phyloP scores from a whole-genome alignment of 306 rosid genomes.

The Cicer chorassanicum region DNA sequence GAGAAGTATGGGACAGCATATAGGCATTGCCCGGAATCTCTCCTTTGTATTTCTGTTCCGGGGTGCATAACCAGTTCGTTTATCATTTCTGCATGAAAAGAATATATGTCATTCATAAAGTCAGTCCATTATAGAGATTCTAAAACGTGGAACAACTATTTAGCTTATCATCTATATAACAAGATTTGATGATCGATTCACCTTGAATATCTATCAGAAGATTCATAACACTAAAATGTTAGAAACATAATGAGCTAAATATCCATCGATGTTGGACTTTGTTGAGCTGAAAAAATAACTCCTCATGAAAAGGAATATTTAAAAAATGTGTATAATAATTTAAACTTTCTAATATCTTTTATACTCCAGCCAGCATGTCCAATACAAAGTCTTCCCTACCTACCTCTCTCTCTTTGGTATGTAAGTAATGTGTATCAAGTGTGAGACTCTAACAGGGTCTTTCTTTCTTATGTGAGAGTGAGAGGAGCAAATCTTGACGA shows the following conservation, averaged over 20 bases:
- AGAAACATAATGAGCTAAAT: conserved; percentile 38
- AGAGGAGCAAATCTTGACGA: background rate
- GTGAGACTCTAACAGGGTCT: background rate
- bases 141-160: conserved; percentile 29
- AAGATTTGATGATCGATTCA: conserved; percentile 31
- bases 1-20: conserved; percentile 88
- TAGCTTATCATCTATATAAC: conserved; percentile 28
- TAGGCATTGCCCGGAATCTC: conserved; percentile 92
- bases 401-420: background rate
- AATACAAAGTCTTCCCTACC: conserved; percentile 4
- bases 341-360: conserved; percentile 4
- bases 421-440: background rate
- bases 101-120: conserved; percentile 39
- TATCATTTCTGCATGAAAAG: conserved; percentile 68
- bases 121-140: conserved; percentile 34
- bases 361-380: conserved; percentile 22
- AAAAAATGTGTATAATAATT: conserved; percentile 9
- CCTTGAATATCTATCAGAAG: conserved; percentile 11
- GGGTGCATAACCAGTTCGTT: conserved; percentile 57
- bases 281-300: conserved; percentile 19
- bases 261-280: conserved; percentile 3
- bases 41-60: conserved; percentile 65
- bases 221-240: conserved; percentile 23
- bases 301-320: conserved; percentile 18
- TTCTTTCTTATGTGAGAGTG: background rate